A percentile compares a stretch with the other conserved stretches of the same genome.
phyloP scores from a whole-genome alignment of 805 yeast genomes.

The Starmerella floricola region DNA sequence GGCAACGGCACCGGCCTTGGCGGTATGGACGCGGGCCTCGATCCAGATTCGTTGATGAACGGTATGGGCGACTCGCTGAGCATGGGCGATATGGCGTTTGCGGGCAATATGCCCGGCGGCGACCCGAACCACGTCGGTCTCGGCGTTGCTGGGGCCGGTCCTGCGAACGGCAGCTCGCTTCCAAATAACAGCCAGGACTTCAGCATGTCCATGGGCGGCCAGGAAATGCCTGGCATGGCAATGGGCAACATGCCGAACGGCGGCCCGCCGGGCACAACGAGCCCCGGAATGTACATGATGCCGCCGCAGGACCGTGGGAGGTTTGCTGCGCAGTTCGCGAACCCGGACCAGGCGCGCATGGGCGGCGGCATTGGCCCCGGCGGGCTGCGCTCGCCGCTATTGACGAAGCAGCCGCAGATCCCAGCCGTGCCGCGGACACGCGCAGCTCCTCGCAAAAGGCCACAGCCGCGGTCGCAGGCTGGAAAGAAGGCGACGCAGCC shows the following conservation, averaged over 20 bases:
- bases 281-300: too few species aligned
- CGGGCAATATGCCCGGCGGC: neutral
- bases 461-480: conserved; percentile 1
- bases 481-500: neutral
- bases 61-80: neutral
- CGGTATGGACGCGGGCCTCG: neutral
- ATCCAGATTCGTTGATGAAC: neutral
- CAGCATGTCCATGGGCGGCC: too few species aligned
- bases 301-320: too few species aligned
- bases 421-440: neutral
- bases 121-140: neutral
- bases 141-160: too few species aligned
- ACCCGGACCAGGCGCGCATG: neutral
- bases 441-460: neutral
- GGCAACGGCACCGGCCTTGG: neutral
- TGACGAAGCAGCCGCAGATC: neutral
- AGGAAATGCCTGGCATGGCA: too few species aligned
- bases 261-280: too few species aligned
- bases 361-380: neutral
- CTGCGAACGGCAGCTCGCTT: too few species aligned
- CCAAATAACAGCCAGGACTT: too few species aligned
- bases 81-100: neutral
- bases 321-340: neutral
- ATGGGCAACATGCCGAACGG: too few species aligned
- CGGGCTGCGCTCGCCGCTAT: conserved; percentile 1